Conservation (phyloP, 345 rosid species). For the Brassica carinata region DNA sequence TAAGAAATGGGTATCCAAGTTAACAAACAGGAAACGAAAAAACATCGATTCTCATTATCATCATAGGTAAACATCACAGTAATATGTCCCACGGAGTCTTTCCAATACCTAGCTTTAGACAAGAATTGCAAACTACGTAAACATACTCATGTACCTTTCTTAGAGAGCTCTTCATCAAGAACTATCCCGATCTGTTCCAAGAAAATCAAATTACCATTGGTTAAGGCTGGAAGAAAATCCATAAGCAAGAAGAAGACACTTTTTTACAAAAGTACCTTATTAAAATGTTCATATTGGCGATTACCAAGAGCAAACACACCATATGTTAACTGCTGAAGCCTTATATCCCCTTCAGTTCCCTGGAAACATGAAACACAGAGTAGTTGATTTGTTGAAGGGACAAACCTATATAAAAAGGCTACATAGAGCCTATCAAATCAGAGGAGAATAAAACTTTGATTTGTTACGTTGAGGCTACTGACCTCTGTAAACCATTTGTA, state of each 20-base stretch:
- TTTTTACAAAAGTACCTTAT: constrained; percentile 58
- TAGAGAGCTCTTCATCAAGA: constrained; percentile 50
- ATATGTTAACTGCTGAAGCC: constrained; percentile 66
- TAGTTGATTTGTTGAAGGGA: neutral
- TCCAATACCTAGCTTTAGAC: neutral
- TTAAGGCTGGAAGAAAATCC: too few relatives aligned
- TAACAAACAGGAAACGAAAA: neutral
- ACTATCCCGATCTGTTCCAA: too few relatives aligned
- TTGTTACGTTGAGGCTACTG: constrained; percentile 4
- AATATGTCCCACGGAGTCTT: neutral
- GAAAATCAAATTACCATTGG: too few relatives aligned
- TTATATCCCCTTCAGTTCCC: constrained; percentile 61
- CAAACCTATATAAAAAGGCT: neutral
- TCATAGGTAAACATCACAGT: neutral
- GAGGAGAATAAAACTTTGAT: neutral
- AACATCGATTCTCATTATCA: neutral
- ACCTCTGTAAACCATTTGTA: constrained; percentile 97
- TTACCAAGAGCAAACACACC: constrained; percentile 91
- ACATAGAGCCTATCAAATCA: neutral
- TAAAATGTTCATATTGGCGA: constrained; percentile 94
- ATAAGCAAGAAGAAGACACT: constrained; percentile 4
- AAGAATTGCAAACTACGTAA: neutral
- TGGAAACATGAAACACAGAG: constrained; percentile 28
- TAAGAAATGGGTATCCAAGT: too few relatives aligned
- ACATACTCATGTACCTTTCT: too few relatives aligned